phyloP scores from a whole-genome alignment of 352 stramenopile species.

The Pythium monospermum region DNA sequence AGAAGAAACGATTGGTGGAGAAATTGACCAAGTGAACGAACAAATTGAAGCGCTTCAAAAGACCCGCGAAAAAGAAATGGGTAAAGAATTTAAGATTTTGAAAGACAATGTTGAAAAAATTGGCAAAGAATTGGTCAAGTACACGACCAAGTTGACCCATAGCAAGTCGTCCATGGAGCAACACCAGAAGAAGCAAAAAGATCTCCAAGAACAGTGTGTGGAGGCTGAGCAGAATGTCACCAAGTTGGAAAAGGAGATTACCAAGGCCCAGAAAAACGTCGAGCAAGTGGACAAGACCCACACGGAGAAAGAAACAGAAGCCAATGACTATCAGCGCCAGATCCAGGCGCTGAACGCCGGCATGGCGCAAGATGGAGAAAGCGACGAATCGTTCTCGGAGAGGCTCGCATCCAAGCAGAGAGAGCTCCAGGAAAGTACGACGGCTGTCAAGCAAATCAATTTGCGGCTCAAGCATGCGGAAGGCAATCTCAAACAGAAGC shows the following conservation, averaged over 20 bases:
- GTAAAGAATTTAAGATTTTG: conserved; percentile 75
- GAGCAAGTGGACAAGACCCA: conserved; percentile 42
- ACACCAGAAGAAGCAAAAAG: conserved; percentile 50
- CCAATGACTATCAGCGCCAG: conserved; percentile 73
- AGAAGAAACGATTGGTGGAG: conserved; percentile 52
- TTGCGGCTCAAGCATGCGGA: conserved; percentile 93
- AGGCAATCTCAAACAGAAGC: conserved; percentile 80
- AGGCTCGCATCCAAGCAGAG: conserved; percentile 71
- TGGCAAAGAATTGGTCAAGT: conserved; percentile 80
- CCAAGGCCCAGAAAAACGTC: conserved; percentile 60
- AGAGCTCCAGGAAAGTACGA: conserved; percentile 75
- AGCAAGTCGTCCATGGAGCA: conserved; percentile 65
- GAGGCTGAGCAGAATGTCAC: conserved; percentile 76
- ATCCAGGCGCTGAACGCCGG: conserved; percentile 86
- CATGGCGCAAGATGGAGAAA: conserved; percentile 71
- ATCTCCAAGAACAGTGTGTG: conserved; percentile 60
- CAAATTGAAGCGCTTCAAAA: conserved; percentile 48
- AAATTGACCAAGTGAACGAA: conserved; percentile 80
- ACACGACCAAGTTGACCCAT: conserved; percentile 76
- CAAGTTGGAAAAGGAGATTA: conserved; percentile 83
- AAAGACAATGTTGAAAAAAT: conserved; percentile 79
- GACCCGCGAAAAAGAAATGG: conserved; percentile 78
- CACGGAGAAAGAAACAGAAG: conserved; percentile 50
- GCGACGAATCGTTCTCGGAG: conserved; percentile 73
- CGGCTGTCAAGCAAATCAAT: conserved; percentile 86